These are phyloP conservation scores for Lipomyces orientalis DNA, from an alignment of 805 yeast genomes.

Conservation along the genomic window DNA sequence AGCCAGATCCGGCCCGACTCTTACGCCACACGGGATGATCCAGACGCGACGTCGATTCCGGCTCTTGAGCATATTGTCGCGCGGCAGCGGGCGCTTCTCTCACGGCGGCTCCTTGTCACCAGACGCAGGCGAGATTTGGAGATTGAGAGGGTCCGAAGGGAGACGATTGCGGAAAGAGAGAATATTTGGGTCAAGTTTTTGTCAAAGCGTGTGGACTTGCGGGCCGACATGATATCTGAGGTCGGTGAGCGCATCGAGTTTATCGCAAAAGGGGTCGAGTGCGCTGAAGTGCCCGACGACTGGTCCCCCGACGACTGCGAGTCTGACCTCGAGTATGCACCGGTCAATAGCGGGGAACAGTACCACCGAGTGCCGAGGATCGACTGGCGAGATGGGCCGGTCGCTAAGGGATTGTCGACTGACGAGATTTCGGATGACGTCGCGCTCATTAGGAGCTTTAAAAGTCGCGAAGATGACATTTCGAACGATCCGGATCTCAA, in stretches of 20 bases:
- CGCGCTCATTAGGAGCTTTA: background rate
- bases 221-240: background rate
- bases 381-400: background rate
- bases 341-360: background rate
- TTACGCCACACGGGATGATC: background rate
- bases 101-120: background rate
- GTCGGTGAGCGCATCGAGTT: background rate
- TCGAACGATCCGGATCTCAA: conserved; percentile 7
- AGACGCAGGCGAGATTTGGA: background rate
- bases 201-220: conserved; percentile 2
- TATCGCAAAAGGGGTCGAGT: background rate
- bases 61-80: background rate
- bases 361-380: background rate
- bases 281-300: background rate
- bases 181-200: conserved; percentile 5
- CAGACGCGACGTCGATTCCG: background rate
- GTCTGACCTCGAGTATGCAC: background rate
- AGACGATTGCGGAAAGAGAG: conserved; percentile 1
- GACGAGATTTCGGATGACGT: conserved; percentile 3
- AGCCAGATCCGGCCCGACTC: background rate
- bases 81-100: background rate
- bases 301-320: background rate
- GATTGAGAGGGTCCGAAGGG: background rate
- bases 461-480: background rate
- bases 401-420: background rate